Conservation (phyloP, 768 basidiomycete species). For the Ramaria sp. region DNA sequence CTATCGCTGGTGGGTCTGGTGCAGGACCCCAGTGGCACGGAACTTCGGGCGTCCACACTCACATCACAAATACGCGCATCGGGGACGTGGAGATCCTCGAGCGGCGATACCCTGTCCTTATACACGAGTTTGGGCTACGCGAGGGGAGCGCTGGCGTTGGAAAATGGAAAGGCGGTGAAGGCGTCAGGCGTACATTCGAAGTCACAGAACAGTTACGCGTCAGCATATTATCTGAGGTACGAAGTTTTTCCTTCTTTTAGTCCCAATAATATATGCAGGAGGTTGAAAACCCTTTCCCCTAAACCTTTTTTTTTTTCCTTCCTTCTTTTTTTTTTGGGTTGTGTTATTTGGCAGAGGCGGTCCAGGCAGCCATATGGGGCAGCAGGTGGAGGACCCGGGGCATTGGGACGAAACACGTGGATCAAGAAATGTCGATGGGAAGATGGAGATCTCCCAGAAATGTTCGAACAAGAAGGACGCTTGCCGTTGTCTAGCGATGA, state of each 20-base stretch:
- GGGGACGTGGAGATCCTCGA: slow-evolving; percentile 93
- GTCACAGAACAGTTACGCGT: slow-evolving; percentile 75
- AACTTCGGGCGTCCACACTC: slow-evolving; percentile 87
- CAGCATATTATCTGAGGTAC: slow-evolving; percentile 83
- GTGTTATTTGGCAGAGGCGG: slow-evolving; percentile 49
- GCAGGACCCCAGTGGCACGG: slow-evolving; percentile 87
- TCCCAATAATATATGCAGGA: too few species aligned
- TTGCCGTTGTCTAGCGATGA: not conserved
- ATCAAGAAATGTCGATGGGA: slow-evolving; percentile 53
- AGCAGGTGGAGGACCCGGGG: slow-evolving; percentile 66
- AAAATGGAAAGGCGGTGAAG: slow-evolving; percentile 71
- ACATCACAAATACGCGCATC: slow-evolving; percentile 88
- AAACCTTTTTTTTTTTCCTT: too few species aligned
- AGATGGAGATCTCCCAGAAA: slow-evolving; percentile 54
- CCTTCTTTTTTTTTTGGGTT: too few species aligned
- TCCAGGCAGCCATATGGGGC: slow-evolving; percentile 81
- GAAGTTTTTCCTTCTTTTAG: slow-evolving; percentile 12
- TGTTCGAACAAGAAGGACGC: slow-evolving; percentile 10
- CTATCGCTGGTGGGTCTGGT: slow-evolving; percentile 89
- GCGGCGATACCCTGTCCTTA: slow-evolving; percentile 82
- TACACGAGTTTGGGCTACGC: slow-evolving; percentile 75
- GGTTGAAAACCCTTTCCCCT: not conserved
- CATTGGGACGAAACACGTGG: slow-evolving; percentile 80
- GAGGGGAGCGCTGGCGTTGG: slow-evolving; percentile 60
- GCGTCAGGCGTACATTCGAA: slow-evolving; percentile 75